Evolutionary conservation across 2,329 filamentous ascomycete genomes (phyloP), one percentile per base, ranked within the genome.

Genomic region (Xylaria sp.): DNA sequence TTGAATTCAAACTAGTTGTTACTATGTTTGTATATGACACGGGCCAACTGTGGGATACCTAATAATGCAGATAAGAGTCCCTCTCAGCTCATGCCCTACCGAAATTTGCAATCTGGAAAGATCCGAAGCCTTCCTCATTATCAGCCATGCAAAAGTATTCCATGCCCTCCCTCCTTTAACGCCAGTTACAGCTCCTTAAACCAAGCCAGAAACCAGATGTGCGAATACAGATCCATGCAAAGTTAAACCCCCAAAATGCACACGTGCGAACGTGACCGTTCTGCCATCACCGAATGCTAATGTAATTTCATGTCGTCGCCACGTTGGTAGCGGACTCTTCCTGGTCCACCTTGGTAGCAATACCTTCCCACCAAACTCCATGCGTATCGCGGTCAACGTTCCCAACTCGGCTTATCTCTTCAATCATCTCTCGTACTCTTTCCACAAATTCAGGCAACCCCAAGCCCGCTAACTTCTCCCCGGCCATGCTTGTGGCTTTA

Each of bases 391-490:
- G 85, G 77, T 94, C 92, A 5, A 94, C 89, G 4, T 82, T 82
- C 15, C 90, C 89, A 3, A 94, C 85, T 76, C 87, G 86, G 51
- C 87, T 85, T 69, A 94, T 81, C 76, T 90, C 84, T 41, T 93
- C 91, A 8, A 92, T 89, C 74, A 94, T 90, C 58, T 89, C 88
- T 39, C 90, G 85, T 15, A 94, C 89, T 69, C 86, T 88, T 34
- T 88, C 87, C 18, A 91, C 89, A 77, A 94, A 94, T 79, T 94
- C 92, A 0, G 90, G 90, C 66, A 94, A 81, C 0, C 92, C 92
- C 20, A 92, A 85, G 2, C 86, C 86, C 0, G 91, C 90, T 8
- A 94, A 84, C 67, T 88, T 90, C 78, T 94, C 92, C 12, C 88
- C 88, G 0, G 91, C 91, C 0, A 86, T 89, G 74, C 88, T 92